These are phyloP conservation scores for Populus alba DNA, from an alignment of 345 rosid genomes.

Conservation along the genomic window DNA sequence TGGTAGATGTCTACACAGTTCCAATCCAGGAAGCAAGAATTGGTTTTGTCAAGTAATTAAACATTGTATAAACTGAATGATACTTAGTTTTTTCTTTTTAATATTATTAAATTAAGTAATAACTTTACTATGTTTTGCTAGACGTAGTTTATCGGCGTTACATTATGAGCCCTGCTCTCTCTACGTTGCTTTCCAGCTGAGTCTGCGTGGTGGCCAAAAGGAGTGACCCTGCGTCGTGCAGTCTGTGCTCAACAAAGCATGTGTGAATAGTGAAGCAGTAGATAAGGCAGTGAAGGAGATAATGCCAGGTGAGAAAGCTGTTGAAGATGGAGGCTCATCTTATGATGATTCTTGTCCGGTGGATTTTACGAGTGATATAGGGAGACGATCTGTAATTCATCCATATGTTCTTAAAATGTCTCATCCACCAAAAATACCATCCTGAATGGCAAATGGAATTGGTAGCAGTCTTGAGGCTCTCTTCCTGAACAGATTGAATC, in stretches of 20 bases:
- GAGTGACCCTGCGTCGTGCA: slow-evolving; percentile 44
- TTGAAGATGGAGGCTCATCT: too few relatives aligned
- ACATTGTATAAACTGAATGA: too few relatives aligned
- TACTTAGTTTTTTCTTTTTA: too few relatives aligned
- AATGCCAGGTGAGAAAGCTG: too few relatives aligned
- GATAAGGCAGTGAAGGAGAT: too few relatives aligned
- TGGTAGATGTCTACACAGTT: too few relatives aligned
- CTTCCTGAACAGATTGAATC: slow-evolving; percentile 82
- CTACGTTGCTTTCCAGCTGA: slow-evolving; percentile 62
- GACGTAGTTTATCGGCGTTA: slow-evolving; percentile 64
- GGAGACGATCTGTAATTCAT: slow-evolving; percentile 63
- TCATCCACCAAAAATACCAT: slow-evolving; percentile 62
- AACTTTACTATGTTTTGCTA: too few relatives aligned
- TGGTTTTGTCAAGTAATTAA: too few relatives aligned
- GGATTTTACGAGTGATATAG: slow-evolving; percentile 87
- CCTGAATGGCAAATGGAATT: slow-evolving; percentile 72
- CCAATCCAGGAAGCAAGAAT: too few relatives aligned
- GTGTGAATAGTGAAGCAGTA: too few relatives aligned
- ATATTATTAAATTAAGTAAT: too few relatives aligned
- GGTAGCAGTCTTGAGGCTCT: slow-evolving; percentile 75
- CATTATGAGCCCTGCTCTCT: slow-evolving; percentile 42
- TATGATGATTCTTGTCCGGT: slow-evolving; percentile 66
- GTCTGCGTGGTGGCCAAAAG: slow-evolving; percentile 44
- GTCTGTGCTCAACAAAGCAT: slow-evolving; percentile 45
- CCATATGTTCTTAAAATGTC: slow-evolving; percentile 70